Evolutionary conservation across 164 flowering plant species (phyloP), one percentile per base, ranked within the genome.

Genomic region (Vitis amurensis): DNA sequence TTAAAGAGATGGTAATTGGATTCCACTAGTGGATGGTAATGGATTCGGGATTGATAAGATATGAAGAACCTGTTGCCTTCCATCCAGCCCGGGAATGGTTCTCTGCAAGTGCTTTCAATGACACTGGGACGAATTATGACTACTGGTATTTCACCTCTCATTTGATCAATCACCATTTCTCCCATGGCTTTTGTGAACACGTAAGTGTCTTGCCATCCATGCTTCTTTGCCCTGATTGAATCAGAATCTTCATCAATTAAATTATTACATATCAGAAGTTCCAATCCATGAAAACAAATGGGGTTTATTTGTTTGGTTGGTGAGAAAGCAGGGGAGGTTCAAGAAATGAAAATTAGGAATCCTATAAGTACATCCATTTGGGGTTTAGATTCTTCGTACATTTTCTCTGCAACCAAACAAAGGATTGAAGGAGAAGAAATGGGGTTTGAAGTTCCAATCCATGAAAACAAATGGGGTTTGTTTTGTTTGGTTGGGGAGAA

Each of bases 31-130:
- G 9, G 9, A 27, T n/a, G 16, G 5, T 29, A 9, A 17, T 6
- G 53, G 53, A 11, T 2, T 37, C 6, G 7, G 44, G 7, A 37
- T 37, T 11, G 52, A 19, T 11, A 13, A 65, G 16, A n/a, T 50
- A 59, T 23, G 9, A 65, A 0, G 7, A 64, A 86, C 97, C 98
- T 87, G 71, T 82, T 91, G 65, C 98, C 98, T 87, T 94, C 97
- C 83, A 94, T 92, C 98, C 98, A 94, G 71, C 98, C 98, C 13
- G 98, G 89, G 71, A 94, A 92, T 16, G 97, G 97, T 55, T 92
- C 97, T 66, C 71, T 81, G 68, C 57, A 82, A 56, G 97, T 92
- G 81, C 97, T 92, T 72, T 92, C 98, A 7, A 94, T 91, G 31
- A 92, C 89, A 58, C 97, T 92, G 0, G 98, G 98, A 23, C 98